phyloP scores from a whole-genome alignment of 495 filamentous ascomycete genomes.

The Xylaria grammica region DNA sequence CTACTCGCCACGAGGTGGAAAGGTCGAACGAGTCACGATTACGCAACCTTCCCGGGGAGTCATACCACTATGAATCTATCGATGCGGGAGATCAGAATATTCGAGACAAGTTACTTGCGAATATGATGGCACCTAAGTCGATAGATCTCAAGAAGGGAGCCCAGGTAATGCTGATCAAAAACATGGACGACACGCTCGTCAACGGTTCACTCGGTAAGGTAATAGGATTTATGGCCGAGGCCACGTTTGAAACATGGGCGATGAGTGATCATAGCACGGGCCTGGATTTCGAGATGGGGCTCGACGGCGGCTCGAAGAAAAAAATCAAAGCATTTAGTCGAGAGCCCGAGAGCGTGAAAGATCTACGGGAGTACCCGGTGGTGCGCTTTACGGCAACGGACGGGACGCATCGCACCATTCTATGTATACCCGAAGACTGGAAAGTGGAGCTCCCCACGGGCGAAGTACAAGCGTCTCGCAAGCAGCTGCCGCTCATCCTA shows the following conservation, averaged over 20 bases:
- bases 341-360: constrained; percentile 37
- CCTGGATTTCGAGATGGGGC: constrained; percentile 45
- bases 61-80: constrained; percentile 67
- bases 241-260: constrained; percentile 68
- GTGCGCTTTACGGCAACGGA: constrained; percentile 83
- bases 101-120: constrained; percentile 79
- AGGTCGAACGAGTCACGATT: constrained; percentile 79
- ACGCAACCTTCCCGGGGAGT: constrained; percentile 68
- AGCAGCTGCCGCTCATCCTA: constrained; percentile 83
- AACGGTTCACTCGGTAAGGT: constrained; percentile 93
- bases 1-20: constrained; percentile 89
- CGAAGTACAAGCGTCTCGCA: constrained; percentile 85
- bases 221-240: constrained; percentile 83
- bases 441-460: constrained; percentile 96
- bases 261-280: constrained; percentile 51
- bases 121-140: constrained; percentile 86
- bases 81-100: constrained; percentile 76
- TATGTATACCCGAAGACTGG: constrained; percentile 88
- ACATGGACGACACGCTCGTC: constrained; percentile 90
- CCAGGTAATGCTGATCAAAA: constrained; percentile 99
- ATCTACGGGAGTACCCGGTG: constrained; percentile 69
- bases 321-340: constrained; percentile 45
- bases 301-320: constrained; percentile 50
- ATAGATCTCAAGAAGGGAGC: constrained; percentile 87
- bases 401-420: constrained; percentile 74